These are phyloP conservation scores for Cairneyella variabilis DNA, from an alignment of 495 filamentous ascomycete species.

Conservation along the genomic window DNA sequence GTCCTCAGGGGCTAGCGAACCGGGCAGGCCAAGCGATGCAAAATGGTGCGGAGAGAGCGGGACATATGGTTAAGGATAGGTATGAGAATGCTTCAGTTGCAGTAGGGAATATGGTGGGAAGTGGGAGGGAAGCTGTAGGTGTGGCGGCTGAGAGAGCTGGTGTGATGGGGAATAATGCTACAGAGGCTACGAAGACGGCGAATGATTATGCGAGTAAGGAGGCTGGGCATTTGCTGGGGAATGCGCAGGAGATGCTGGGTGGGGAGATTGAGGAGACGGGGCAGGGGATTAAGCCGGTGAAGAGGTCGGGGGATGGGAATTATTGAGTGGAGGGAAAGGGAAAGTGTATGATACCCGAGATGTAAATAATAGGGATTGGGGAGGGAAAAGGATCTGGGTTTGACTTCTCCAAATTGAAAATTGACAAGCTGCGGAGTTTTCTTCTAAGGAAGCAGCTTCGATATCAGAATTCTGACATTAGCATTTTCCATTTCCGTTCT, in stretches of 20 bases:
- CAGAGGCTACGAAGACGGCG: constrained; percentile 7
- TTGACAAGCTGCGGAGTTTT: too few species aligned
- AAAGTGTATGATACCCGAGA: too few species aligned
- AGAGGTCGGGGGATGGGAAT: too few species aligned
- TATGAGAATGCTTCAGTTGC: constrained; percentile 5
- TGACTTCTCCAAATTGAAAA: too few species aligned
- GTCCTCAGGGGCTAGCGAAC: constrained; percentile 9
- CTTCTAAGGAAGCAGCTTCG: too few species aligned
- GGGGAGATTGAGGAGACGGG: constrained; percentile 13
- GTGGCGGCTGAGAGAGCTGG: constrained; percentile 8
- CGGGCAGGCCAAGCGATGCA: constrained; percentile 7
- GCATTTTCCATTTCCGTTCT: too few species aligned
- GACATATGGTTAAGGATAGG: background rate
- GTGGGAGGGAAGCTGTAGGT: constrained; percentile 9
- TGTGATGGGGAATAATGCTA: constrained; percentile 11
- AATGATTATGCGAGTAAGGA: constrained; percentile 11
- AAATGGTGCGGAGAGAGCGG: constrained; percentile 2
- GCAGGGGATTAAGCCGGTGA: constrained; percentile 17
- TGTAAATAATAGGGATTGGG: too few species aligned
- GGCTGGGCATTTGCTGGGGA: constrained; percentile 18
- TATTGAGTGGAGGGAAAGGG: too few species aligned
- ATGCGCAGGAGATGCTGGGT: constrained; percentile 19
- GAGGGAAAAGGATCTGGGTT: too few species aligned
- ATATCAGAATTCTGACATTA: too few species aligned
- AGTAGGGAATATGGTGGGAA: constrained; percentile 8